These are phyloP conservation scores for Magnusiomyces tetraspermus DNA, from an alignment of 1,139 yeast species.

Conservation along the genomic window DNA sequence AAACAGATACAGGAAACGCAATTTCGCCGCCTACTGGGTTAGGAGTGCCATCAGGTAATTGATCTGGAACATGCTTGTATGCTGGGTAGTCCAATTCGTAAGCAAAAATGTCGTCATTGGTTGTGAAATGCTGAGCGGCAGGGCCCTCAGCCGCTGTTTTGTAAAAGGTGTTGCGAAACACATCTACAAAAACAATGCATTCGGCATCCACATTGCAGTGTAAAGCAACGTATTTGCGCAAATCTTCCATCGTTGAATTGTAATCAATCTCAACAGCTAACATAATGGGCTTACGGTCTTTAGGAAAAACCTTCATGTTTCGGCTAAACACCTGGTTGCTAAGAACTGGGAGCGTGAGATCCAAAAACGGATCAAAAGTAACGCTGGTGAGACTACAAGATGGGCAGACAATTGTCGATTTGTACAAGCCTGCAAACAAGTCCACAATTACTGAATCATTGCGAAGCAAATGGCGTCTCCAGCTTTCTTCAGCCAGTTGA, in stretches of 20 bases:
- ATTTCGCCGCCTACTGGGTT: constrained; percentile 22
- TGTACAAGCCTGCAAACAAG: constrained; percentile 81
- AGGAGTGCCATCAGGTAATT: background rate
- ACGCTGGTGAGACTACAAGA: constrained; percentile 70
- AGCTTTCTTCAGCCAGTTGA: constrained; percentile 61
- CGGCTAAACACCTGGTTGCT: constrained; percentile 66
- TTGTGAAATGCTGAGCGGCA: constrained; percentile 59
- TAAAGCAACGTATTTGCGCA: constrained; percentile 51
- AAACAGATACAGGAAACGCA: constrained; percentile 60
- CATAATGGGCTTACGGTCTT: constrained; percentile 39
- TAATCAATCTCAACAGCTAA: constrained; percentile 67
- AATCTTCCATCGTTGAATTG: constrained; percentile 54
- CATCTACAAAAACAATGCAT: constrained; percentile 55
- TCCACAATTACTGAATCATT: constrained; percentile 83
- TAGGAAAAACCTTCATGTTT: constrained; percentile 53
- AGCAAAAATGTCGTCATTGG: constrained; percentile 43
- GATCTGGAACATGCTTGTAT: background rate
- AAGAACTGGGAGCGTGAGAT: constrained; percentile 82
- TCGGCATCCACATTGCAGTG: constrained; percentile 17
- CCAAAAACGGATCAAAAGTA: constrained; percentile 92
- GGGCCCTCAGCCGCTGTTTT: constrained; percentile 50
- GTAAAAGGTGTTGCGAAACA: constrained; percentile 61
- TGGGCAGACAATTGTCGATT: constrained; percentile 85
- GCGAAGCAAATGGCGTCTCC: constrained; percentile 71
- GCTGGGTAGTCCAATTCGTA: constrained; percentile 15